phyloP scores from a whole-genome alignment of 2,329 filamentous ascomycete species.

The Rhexocercosporidium sp. region DNA sequence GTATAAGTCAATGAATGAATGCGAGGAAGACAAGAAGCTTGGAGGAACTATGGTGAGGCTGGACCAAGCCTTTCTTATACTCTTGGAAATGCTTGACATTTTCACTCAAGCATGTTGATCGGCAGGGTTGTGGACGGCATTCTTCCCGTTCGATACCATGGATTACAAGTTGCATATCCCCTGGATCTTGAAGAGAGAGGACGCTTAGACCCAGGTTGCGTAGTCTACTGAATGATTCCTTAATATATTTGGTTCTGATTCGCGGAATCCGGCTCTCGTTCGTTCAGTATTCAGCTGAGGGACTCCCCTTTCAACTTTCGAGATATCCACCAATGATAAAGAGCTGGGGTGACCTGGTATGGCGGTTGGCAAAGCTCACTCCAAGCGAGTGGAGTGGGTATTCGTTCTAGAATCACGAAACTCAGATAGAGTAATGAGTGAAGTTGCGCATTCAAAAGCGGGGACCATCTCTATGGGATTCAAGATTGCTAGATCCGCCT shows the following conservation, averaged over 20 bases:
- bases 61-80: constrained; percentile 19
- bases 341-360: neutral
- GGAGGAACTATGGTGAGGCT: neutral
- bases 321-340: neutral
- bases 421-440: constrained; percentile 3
- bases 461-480: neutral
- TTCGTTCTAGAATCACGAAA: neutral
- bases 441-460: neutral
- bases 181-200: neutral
- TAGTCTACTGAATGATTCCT: neutral
- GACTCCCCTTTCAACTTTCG: neutral
- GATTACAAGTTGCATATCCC: neutral
- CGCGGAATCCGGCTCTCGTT: neutral
- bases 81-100: constrained; percentile 13
- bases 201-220: neutral
- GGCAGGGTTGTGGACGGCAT: neutral
- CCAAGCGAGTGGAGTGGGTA: neutral
- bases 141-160: constrained; percentile 6
- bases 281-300: neutral
- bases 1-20: constrained; percentile 17
- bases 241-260: constrained; percentile 4
- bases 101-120: neutral
- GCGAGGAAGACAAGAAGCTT: constrained; percentile 6
- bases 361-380: neutral
- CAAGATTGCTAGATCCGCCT: neutral